Evolutionary conservation across 2,329 filamentous ascomycete genomes (phyloP).

Genomic region (Epichloe aotearoae): DNA sequence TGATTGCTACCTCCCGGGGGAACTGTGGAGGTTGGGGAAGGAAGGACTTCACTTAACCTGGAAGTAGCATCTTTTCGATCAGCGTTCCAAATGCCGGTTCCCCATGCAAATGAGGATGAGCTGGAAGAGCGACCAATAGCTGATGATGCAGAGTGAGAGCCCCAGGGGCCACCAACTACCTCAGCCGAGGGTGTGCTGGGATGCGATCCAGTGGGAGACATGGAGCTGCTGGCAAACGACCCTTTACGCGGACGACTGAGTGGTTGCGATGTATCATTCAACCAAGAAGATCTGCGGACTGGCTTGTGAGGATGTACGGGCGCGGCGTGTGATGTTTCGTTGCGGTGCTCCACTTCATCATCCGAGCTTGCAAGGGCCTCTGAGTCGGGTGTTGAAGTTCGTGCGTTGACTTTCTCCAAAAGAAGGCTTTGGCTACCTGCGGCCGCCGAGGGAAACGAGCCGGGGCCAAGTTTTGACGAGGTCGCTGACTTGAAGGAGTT

Average conservation of each 20-base stretch:
- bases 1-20: slow-evolving; percentile 31
- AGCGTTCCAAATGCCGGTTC: slow-evolving; percentile 70
- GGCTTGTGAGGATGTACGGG: slow-evolving; percentile 41
- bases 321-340: slow-evolving; percentile 33
- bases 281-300: slow-evolving; percentile 65
- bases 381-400: slow-evolving; percentile 84
- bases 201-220: slow-evolving; percentile 69
- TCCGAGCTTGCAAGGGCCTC: slow-evolving; percentile 90
- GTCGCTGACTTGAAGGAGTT: slow-evolving; percentile 35
- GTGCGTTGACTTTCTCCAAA: slow-evolving; percentile 62
- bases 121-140: slow-evolving; percentile 33
- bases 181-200: slow-evolving; percentile 69
- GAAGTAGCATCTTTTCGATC: slow-evolving; percentile 67
- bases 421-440: slow-evolving; percentile 51
- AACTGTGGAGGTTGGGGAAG: slow-evolving; percentile 55
- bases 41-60: slow-evolving; percentile 60
- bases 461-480: slow-evolving; percentile 37
- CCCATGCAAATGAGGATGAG: slow-evolving; percentile 46
- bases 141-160: slow-evolving; percentile 35
- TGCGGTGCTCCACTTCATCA: slow-evolving; percentile 66
- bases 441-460: slow-evolving; percentile 29
- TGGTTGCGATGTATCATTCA: slow-evolving; percentile 65
- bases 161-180: slow-evolving; percentile 37
- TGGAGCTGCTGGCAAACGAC: slow-evolving; percentile 62
- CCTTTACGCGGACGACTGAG: slow-evolving; percentile 55